Evolutionary conservation across 768 basidiomycete species (phyloP).

Genomic region (Multifurca ochricompacta): DNA sequence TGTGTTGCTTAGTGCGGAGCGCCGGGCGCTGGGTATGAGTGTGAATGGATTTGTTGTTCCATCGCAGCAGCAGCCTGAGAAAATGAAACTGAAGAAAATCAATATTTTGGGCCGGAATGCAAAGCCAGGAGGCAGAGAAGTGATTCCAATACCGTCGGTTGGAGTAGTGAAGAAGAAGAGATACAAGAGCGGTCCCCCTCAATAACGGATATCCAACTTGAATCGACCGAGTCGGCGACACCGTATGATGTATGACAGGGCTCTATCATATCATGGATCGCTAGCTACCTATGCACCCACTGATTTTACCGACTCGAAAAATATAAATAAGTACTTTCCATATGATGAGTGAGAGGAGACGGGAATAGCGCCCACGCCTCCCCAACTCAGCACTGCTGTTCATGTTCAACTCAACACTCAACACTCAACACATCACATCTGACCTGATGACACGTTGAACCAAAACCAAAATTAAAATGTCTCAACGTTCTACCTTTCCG

Average conservation of each 20-base stretch:
- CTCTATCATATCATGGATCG: neutral
- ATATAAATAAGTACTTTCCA: too few species aligned
- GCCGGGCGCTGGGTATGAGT: slow-evolving; percentile 27
- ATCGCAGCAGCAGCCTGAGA: slow-evolving; percentile 33
- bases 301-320: too few species aligned
- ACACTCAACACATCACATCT: too few species aligned
- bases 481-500: slow-evolving; percentile 38
- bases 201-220: neutral
- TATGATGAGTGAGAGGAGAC: too few species aligned
- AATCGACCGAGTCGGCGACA: neutral
- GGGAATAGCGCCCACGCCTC: too few species aligned
- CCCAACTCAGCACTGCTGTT: neutral
- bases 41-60: slow-evolving; percentile 37
- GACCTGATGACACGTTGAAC: too few species aligned
- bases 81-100: slow-evolving; percentile 28
- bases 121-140: slow-evolving; percentile 17
- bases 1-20: slow-evolving; percentile 26
- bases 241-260: slow-evolving; percentile 1
- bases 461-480: slow-evolving; percentile 9
- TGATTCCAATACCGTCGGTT: neutral
- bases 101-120: slow-evolving; percentile 14
- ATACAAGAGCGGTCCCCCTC: neutral
- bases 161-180: neutral
- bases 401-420: too few species aligned
- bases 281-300: too few species aligned